phyloP scores from a whole-genome alignment of 805 yeast species.

The Blastobotrys muscicola region DNA sequence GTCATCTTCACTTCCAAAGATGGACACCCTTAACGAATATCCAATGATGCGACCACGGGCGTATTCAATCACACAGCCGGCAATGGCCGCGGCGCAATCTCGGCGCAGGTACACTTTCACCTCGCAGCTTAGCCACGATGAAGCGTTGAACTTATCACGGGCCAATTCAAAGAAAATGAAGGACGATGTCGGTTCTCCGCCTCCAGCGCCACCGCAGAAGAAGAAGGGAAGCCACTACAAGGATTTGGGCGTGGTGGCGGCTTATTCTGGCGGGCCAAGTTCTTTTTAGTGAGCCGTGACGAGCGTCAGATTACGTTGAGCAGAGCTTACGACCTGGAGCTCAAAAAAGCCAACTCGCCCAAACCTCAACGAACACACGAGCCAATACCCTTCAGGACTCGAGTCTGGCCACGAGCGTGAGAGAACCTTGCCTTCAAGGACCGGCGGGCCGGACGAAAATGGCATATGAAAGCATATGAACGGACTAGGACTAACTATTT shows the following conservation, averaged over 20 bases:
- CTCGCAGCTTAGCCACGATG: constrained; percentile 25
- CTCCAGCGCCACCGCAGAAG: not conserved
- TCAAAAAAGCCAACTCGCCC: no score
- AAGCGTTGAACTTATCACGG: constrained; percentile 29
- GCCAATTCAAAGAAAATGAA: constrained; percentile 14
- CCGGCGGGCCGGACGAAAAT: not conserved
- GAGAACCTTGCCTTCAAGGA: not conserved
- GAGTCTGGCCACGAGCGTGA: not conserved
- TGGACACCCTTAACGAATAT: constrained; percentile 14
- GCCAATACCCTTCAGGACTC: not conserved
- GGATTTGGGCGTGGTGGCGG: constrained; percentile 29
- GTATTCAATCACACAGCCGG: no score
- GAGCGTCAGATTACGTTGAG: no score
- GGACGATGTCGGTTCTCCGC: not conserved
- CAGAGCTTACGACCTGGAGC: no score
- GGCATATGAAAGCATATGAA: not conserved
- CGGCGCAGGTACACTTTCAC: no score
- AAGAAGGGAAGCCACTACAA: constrained; percentile 17
- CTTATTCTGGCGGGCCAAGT: constrained; percentile 30
- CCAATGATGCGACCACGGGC: no score
- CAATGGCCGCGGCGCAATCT: no score
- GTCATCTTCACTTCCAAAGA: not conserved
- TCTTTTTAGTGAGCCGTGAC: constrained; percentile 15
- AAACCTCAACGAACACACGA: no score
- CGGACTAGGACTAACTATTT: not conserved